Evolutionary conservation across 305 asterid genomes (phyloP).

Genomic region (Fraxinus floribunda): DNA sequence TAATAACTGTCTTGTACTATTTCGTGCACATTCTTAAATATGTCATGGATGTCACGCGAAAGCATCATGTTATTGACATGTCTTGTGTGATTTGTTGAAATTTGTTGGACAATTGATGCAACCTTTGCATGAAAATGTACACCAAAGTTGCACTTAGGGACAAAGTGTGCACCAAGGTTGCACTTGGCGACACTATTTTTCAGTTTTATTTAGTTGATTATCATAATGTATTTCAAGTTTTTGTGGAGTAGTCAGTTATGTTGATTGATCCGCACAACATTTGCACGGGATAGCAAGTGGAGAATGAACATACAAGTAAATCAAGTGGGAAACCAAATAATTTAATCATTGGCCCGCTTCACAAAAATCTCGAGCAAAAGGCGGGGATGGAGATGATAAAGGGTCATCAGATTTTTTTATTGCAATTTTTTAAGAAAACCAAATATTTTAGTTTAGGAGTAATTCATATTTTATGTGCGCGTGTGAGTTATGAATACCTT

Average conservation of each 20-base stretch:
- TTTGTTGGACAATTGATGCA: neutral
- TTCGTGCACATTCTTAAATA: neutral
- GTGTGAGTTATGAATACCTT: neutral
- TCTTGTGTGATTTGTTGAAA: neutral
- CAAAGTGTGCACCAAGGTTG: neutral
- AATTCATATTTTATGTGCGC: neutral
- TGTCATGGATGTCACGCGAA: neutral
- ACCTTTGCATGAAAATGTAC: neutral
- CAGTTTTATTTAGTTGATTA: neutral
- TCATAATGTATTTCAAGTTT: too few relatives aligned
- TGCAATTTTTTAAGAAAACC: neutral
- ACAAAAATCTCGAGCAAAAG: neutral
- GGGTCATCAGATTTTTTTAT: neutral
- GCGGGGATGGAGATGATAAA: neutral
- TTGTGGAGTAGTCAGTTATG: neutral
- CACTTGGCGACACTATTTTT: neutral
- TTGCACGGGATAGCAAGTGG: neutral
- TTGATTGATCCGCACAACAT: neutral
- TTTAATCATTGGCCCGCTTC: neutral
- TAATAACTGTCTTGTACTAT: neutral
- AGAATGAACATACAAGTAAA: neutral
- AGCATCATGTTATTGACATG: neutral
- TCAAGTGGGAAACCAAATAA: neutral
- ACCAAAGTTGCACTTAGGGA: neutral
- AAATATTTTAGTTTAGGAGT: neutral